Evolutionary conservation across 371 early-diverging fungal species (phyloP).

Genomic region (Circinella minor): DNA sequence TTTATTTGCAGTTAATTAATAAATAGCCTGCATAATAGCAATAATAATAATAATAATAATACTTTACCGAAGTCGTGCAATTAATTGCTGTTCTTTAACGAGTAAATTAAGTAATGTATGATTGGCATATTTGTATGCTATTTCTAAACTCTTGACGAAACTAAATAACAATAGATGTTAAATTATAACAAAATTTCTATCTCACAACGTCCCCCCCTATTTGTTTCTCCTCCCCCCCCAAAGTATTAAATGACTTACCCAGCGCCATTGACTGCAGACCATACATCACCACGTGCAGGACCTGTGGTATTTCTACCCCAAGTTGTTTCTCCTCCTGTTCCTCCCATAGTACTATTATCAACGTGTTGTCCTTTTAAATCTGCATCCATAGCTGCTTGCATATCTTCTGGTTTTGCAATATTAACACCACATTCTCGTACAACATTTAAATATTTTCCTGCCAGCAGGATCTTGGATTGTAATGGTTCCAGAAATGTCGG

Average conservation of each 20-base stretch:
- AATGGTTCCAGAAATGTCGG: constrained; percentile 81
- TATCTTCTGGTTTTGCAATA: constrained; percentile 51
- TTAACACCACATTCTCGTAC: constrained; percentile 83
- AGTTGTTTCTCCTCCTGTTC: not conserved
- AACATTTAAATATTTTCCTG: constrained; percentile 95
- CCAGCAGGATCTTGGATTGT: constrained; percentile 79
- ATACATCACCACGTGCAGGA: constrained; percentile 51
- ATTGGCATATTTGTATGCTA: constrained; percentile 80
- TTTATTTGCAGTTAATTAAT: no score
- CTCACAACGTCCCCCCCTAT: not conserved
- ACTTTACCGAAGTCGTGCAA: constrained; percentile 71
- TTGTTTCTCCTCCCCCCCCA: no score
- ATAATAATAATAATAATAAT: no score
- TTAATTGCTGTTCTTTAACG: constrained; percentile 69
- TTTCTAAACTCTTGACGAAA: constrained; percentile 73
- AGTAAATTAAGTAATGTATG: constrained; percentile 70
- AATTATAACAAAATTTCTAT: not conserved
- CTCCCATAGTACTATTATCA: not conserved
- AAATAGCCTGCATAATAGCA: no score
- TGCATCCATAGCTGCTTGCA: constrained; percentile 32
- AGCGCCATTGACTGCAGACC: constrained; percentile 62
- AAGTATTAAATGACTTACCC: constrained; percentile 36
- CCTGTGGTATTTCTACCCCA: constrained; percentile 18
- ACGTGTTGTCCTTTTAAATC: constrained; percentile 1
- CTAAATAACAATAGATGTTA: constrained; percentile 33